Evolutionary conservation across 2,329 filamentous ascomycete genomes (phyloP).

Genomic region (Pseudogymnoascus destructans): DNA sequence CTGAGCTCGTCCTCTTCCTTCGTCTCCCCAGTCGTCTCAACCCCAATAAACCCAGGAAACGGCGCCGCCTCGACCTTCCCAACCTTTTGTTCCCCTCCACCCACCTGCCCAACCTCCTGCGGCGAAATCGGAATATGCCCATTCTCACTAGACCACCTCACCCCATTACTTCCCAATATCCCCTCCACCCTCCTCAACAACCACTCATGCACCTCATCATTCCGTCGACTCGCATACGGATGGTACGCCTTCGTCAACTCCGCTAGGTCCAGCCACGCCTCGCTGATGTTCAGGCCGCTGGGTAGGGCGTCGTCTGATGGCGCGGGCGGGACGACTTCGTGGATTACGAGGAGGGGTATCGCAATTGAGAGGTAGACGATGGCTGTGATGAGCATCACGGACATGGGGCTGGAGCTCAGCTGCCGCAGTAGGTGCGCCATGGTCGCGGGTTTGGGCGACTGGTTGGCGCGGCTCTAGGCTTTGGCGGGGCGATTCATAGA

Average conservation of each 20-base stretch:
- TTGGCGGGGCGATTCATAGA: constrained; percentile 2
- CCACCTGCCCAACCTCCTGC: background rate
- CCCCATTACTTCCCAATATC: constrained; percentile 52
- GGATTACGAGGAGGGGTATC: constrained; percentile 57
- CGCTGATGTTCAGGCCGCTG: constrained; percentile 61
- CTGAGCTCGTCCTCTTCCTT: background rate
- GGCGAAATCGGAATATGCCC: constrained; percentile 9
- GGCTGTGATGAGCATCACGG: constrained; percentile 70
- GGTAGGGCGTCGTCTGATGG: constrained; percentile 41
- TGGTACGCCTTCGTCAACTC: constrained; percentile 63
- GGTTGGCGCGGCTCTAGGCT: background rate
- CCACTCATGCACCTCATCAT: constrained; percentile 68
- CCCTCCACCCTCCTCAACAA: constrained; percentile 56
- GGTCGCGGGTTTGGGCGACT: background rate
- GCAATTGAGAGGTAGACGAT: constrained; percentile 66
- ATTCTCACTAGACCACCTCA: constrained; percentile 33
- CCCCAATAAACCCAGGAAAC: background rate
- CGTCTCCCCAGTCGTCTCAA: background rate
- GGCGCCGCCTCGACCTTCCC: background rate
- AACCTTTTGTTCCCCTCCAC: background rate
- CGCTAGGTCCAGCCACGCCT: constrained; percentile 78
- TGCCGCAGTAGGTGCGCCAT: background rate
- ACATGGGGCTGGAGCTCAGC: constrained; percentile 60
- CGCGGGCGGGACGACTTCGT: constrained; percentile 60
- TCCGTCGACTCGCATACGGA: constrained; percentile 76